Evolutionary conservation across 2,329 filamentous ascomycete species (phyloP).

Genomic region (Hypoxylon sp.): DNA sequence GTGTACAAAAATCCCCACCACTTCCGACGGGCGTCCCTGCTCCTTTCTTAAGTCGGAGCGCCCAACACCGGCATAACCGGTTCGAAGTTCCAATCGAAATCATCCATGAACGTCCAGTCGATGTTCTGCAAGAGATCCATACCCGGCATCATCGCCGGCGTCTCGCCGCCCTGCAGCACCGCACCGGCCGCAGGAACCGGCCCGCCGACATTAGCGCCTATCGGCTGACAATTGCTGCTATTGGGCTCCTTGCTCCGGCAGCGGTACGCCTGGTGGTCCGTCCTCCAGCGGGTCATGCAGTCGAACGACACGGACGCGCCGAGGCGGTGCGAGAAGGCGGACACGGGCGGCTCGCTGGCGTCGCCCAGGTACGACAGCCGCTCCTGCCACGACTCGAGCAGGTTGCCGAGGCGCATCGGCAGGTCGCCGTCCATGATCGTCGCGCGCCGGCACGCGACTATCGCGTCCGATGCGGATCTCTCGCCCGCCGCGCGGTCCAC

Average conservation of each 20-base stretch:
- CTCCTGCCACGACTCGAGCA: constrained; percentile 60
- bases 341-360: constrained; percentile 53
- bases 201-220: neutral
- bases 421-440: constrained; percentile 63
- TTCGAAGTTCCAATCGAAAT: constrained; percentile 50
- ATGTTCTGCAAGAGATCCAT: constrained; percentile 44
- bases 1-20: neutral
- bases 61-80: constrained; percentile 35
- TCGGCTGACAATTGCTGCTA: neutral
- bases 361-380: neutral
- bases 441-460: constrained; percentile 56
- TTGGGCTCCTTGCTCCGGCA: neutral
- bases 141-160: constrained; percentile 14
- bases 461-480: constrained; percentile 48
- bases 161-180: constrained; percentile 21
- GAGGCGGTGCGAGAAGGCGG: constrained; percentile 59
- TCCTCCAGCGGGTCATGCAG: constrained; percentile 61
- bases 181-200: neutral
- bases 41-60: constrained; percentile 21
- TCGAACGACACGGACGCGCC: constrained; percentile 63
- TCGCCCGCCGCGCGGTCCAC: constrained; percentile 42
- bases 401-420: constrained; percentile 57
- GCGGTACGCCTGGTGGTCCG: constrained; percentile 34
- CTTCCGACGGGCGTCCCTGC: too few relatives aligned
- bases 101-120: constrained; percentile 52